Evolutionary conservation across 148 eudicot species (phyloP).

Genomic region (Fagopyrum esculentum): DNA sequence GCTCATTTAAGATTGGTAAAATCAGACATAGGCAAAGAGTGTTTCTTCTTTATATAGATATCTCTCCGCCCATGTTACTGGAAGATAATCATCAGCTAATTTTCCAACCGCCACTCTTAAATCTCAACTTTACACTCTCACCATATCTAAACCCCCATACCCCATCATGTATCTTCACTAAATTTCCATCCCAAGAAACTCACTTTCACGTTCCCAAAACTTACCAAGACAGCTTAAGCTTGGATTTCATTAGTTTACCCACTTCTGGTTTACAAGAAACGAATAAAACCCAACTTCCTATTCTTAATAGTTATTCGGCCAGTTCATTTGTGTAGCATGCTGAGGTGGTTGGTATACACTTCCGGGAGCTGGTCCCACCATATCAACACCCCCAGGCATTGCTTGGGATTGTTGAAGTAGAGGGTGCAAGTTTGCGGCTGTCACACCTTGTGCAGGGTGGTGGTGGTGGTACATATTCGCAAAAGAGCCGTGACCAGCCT

Average conservation of each 20-base stretch:
- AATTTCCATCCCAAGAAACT: slow-evolving; percentile 15
- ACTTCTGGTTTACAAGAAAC: slow-evolving; percentile 19
- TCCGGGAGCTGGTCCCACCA: slow-evolving; percentile 47
- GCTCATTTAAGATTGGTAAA: not conserved
- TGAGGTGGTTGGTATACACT: slow-evolving; percentile 60
- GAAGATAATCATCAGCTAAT: slow-evolving; percentile 18
- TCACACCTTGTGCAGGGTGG: slow-evolving; percentile 58
- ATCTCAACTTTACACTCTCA: slow-evolving; percentile 15
- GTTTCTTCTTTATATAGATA: slow-evolving; percentile 21
- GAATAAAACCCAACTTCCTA: slow-evolving; percentile 3
- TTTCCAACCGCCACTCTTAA: not conserved
- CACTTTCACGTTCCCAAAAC: slow-evolving; percentile 18
- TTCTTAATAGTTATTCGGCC: slow-evolving; percentile 71
- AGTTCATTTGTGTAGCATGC: slow-evolving; percentile 53
- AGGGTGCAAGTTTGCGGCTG: slow-evolving; percentile 52
- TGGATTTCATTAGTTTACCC: slow-evolving; percentile 19
- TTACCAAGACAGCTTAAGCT: slow-evolving; percentile 17
- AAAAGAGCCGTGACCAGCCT: slow-evolving; percentile 49
- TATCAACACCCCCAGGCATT: slow-evolving; percentile 51
- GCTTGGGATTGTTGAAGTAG: slow-evolving; percentile 72
- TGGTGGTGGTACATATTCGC: slow-evolving; percentile 33
- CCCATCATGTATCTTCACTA: slow-evolving; percentile 4
- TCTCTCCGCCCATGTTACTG: slow-evolving; percentile 17
- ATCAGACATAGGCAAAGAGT: slow-evolving; percentile 16
- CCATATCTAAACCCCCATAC: slow-evolving; percentile 13